Evolutionary conservation across 2,329 filamentous ascomycete species (phyloP), one percentile per base, ranked within the genome.

Genomic region (Balansia obtecta): DNA sequence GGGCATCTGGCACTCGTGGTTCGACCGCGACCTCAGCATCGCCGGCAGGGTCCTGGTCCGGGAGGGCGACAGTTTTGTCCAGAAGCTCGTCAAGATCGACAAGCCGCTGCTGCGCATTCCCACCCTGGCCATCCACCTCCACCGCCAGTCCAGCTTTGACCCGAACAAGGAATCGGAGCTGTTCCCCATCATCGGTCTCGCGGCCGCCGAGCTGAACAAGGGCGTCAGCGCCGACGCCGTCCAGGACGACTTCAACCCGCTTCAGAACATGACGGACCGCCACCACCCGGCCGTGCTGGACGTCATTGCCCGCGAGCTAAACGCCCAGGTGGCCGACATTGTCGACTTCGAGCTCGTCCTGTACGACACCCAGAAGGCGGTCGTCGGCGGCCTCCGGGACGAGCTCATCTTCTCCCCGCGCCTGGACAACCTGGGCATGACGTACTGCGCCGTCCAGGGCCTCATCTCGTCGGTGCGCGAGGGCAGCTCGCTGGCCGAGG

Each of bases 151-250:
- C 60, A 87, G 77, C 55, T 98, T 98, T 62, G 76, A 88, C 50
- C 95, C 94, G 63, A 98, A 97, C 75, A 97, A 96, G 73, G 93
- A 98, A 73, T 88, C 85, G 22, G 91, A 98, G 67, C 72, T 98
- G 22, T 94, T 95, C 62, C 93, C 93, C 5, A 96, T 98, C 61
- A 83, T 86, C 20, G 93, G 93, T 6, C 75, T 98, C 50, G 85
- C 88, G 2, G 82, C 86, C 48, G 87, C 88, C 2, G 90, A 96
- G 71, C 76, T 98, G 52, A 96, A 96, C 71, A 78, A 87, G 57
- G 79, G 80, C 22, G 79, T 75, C 39, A 75, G 75, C 61, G 66
- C 68, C 10, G 70, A 70, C 4, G 22, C 22, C 22, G 22, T 4
- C 22, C 66, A 73, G 20, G 71, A 75, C 39, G 71, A 75, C 38